Evolutionary conservation across 768 basidiomycete species (phyloP).

Genomic region (Phlegmacium glaucopus): DNA sequence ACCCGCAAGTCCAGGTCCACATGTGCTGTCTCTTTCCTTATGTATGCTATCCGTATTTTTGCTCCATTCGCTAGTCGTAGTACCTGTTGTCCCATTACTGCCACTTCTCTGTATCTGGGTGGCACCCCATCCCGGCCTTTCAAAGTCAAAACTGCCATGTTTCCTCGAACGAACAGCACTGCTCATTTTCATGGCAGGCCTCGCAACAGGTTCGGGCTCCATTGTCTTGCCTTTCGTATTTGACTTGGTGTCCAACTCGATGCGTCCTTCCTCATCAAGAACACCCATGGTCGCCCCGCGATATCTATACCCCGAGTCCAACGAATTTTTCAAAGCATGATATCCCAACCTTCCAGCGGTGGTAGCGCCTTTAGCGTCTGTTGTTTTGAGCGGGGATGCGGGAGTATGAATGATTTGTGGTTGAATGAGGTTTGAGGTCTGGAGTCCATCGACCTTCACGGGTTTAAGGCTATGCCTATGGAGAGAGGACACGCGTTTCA

Average conservation of each 20-base stretch:
- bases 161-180: conserved; percentile 42
- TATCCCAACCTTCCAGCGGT: conserved; percentile 1
- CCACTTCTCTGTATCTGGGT: conserved; percentile 43
- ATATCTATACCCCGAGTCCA: conserved; percentile 36
- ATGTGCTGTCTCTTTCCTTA: conserved; percentile 31
- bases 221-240: conserved; percentile 23
- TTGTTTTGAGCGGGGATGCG: conserved; percentile 26
- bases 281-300: conserved; percentile 29
- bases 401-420: conserved; percentile 32
- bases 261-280: conserved; percentile 30
- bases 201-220: conserved; percentile 17
- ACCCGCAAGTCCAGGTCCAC: conserved; percentile 42
- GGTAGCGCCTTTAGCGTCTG: conserved; percentile 4
- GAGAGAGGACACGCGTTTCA: conserved; percentile 24
- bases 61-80: conserved; percentile 29
- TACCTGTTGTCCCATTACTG: conserved; percentile 33
- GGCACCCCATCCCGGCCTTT: conserved; percentile 53
- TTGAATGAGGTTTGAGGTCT: conserved; percentile 11
- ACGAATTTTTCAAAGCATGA: conserved; percentile 24
- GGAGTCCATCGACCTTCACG: not conserved
- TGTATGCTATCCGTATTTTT: conserved; percentile 23
- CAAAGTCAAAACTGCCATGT: conserved; percentile 77
- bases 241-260: conserved; percentile 7
- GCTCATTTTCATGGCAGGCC: conserved; percentile 21
- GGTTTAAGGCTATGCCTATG: conserved; percentile 22